Evolutionary conservation across 192 early-diverging fungal species (phyloP).

Genomic region (Nowakowskiella sp.): DNA sequence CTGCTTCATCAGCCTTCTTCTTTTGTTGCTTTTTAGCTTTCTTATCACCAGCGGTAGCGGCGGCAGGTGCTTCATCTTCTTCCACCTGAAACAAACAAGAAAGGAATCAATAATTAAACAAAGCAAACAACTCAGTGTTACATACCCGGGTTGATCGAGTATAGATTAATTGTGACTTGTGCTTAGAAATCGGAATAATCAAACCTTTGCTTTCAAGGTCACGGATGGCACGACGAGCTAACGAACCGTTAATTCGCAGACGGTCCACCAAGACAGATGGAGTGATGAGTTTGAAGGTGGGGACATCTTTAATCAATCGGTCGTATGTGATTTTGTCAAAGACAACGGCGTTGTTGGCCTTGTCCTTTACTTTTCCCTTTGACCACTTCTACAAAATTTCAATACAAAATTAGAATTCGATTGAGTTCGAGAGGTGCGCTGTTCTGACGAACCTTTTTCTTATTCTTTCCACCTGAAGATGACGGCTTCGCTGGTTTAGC

Average conservation of each 20-base stretch:
- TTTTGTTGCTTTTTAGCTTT: conserved; percentile 9
- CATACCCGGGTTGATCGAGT: conserved; percentile 48
- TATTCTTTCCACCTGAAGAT: conserved; percentile 27
- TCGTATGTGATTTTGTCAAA: conserved; percentile 97
- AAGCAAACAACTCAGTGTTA: too few relatives aligned
- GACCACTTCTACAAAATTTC: conserved; percentile 99
- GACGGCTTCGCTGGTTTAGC: conserved; percentile 16
- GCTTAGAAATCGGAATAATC: conserved; percentile 84
- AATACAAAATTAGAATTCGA: too few relatives aligned
- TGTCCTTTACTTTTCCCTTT: conserved; percentile 99
- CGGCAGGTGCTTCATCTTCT: conserved; percentile 15
- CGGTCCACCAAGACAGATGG: conserved; percentile 98
- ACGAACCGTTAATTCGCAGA: conserved; percentile 93
- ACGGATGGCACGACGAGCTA: conserved; percentile 89
- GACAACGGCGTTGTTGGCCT: conserved; percentile 98
- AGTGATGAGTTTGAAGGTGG: conserved; percentile 98
- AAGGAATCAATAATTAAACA: too few relatives aligned
- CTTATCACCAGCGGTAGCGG: conserved; percentile 11
- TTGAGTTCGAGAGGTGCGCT: too few relatives aligned
- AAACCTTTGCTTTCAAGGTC: conserved; percentile 86
- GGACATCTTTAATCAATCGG: conserved; percentile 99
- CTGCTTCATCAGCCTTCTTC: conserved; percentile 8
- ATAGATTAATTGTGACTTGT: conserved; percentile 76
- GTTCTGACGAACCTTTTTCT: conserved; percentile 30
- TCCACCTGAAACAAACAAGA: not conserved